Conservation (phyloP, 1,284 basidiomycete species). For the Sporisorium exsertum region DNA sequence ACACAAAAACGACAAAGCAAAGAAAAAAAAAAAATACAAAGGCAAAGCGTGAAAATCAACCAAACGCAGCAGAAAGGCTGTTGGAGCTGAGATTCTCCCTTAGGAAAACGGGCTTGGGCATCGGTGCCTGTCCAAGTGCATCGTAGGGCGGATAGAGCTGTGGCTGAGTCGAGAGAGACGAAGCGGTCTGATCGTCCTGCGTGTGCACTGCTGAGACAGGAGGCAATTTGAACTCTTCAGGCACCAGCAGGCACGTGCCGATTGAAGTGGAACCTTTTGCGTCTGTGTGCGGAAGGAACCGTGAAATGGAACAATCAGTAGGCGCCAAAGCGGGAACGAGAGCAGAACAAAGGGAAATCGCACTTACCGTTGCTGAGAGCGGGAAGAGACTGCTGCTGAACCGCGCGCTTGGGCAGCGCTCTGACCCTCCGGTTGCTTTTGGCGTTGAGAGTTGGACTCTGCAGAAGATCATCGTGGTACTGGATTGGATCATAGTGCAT, state of each 20-base stretch:
- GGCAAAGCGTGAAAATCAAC: conserved; percentile 3
- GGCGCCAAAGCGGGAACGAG: not conserved
- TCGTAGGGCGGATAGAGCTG: conserved; percentile 17
- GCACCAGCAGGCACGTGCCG: conserved; percentile 11
- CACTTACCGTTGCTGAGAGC: conserved; percentile 21
- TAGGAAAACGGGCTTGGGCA: conserved; percentile 3
- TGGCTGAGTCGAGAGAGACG: not conserved
- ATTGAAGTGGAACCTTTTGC: conserved; percentile 5
- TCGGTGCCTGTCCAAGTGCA: conserved; percentile 22
- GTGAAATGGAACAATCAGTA: not conserved
- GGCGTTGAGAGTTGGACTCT: conserved; percentile 27
- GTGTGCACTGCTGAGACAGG: not conserved
- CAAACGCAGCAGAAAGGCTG: conserved; percentile 40
- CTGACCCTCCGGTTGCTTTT: conserved; percentile 23
- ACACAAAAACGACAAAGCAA: conserved; percentile 20
- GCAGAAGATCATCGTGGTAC: conserved; percentile 3
- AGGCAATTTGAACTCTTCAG: conserved; percentile 2
- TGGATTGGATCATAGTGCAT: conserved; percentile 23
- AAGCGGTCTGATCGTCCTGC: conserved; percentile 14
- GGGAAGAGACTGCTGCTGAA: conserved; percentile 10
- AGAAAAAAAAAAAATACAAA: conserved; percentile 20
- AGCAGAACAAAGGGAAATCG: not conserved
- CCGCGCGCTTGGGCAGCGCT: conserved; percentile 26
- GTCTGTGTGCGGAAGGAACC: conserved; percentile 8
- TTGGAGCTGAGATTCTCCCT: conserved; percentile 27